Conservation (phyloP, 257 asterid species). For the Hygrophila difformis region DNA sequence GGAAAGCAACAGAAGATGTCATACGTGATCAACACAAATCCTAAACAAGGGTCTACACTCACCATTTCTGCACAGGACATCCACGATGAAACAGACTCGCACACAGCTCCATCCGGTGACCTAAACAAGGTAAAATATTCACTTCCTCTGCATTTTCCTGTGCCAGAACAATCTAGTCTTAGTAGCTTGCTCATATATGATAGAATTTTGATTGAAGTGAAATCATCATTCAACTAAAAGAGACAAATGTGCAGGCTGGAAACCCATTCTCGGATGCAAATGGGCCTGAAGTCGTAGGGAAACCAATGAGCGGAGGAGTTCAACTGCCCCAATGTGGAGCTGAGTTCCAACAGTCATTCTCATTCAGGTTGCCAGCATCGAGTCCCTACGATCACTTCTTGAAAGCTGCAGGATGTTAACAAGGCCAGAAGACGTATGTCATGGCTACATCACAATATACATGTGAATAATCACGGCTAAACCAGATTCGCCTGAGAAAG, state of each 20-base stretch:
- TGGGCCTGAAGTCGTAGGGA: constrained; percentile 16
- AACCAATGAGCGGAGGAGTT: constrained; percentile 16
- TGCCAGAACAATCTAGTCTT: too few species aligned
- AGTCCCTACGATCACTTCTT: constrained; percentile 87
- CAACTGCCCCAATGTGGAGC: constrained; percentile 37
- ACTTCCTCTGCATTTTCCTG: background rate
- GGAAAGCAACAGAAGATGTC: constrained; percentile 91
- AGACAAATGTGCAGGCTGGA: constrained; percentile 27
- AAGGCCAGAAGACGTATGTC: background rate
- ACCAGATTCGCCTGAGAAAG: too few species aligned
- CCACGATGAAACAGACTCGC: constrained; percentile 25
- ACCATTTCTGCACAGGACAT: constrained; percentile 37
- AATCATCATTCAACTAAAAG: background rate
- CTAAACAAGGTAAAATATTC: constrained; percentile 21
- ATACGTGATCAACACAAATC: constrained; percentile 36
- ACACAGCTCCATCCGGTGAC: constrained; percentile 17
- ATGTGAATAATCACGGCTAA: too few species aligned
- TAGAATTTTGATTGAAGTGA: too few species aligned
- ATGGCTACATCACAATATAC: too few species aligned
- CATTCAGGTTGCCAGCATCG: constrained; percentile 63
- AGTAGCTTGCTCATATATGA: too few species aligned
- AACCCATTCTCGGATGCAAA: constrained; percentile 38
- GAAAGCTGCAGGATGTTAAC: constrained; percentile 83
- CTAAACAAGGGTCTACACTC: constrained; percentile 40
- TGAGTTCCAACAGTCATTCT: constrained; percentile 41